Conservation (phyloP, 2,329 filamentous ascomycete species). For the Aspergillus ibericus region DNA sequence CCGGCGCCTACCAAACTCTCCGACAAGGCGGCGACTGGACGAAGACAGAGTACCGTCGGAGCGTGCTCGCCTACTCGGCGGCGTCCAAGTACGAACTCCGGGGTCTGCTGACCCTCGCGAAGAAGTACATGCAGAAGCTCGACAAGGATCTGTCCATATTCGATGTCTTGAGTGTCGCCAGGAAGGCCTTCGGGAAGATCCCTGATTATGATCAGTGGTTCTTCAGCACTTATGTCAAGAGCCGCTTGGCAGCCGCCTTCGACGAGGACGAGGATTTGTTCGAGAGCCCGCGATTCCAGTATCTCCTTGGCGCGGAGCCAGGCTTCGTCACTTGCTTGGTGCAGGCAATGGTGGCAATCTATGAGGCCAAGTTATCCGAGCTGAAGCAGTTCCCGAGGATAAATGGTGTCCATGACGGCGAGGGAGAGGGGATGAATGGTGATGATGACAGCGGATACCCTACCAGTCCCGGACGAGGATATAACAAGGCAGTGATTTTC, state of each 20-base stretch:
- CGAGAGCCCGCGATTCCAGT: conserved; percentile 3
- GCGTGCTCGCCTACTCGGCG: neutral
- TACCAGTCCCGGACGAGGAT: neutral
- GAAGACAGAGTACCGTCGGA: conserved; percentile 5
- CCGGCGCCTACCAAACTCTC: conserved; percentile 1
- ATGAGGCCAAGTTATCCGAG: neutral
- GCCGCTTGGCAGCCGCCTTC: neutral
- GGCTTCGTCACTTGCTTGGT: conserved; percentile 1
- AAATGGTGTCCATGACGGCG: neutral
- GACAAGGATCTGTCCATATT: conserved; percentile 4
- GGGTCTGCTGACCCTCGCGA: neutral
- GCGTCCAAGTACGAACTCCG: neutral
- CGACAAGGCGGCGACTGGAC: conserved; percentile 4
- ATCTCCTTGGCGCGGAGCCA: neutral
- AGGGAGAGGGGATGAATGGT: neutral
- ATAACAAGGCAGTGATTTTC: neutral
- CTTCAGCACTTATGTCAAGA: neutral
- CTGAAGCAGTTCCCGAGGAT: neutral
- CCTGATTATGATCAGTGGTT: conserved; percentile 6
- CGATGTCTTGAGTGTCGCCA: neutral
- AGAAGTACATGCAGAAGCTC: conserved; percentile 6
- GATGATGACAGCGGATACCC: neutral
- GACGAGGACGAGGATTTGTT: conserved; percentile 3
- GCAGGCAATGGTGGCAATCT: conserved; percentile 1
- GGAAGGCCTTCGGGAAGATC: neutral